A percentile compares a stretch with the other conserved stretches of the same genome.
Conservation (phyloP, 2,329 filamentous ascomycete species). For the Diplodia seriata region DNA sequence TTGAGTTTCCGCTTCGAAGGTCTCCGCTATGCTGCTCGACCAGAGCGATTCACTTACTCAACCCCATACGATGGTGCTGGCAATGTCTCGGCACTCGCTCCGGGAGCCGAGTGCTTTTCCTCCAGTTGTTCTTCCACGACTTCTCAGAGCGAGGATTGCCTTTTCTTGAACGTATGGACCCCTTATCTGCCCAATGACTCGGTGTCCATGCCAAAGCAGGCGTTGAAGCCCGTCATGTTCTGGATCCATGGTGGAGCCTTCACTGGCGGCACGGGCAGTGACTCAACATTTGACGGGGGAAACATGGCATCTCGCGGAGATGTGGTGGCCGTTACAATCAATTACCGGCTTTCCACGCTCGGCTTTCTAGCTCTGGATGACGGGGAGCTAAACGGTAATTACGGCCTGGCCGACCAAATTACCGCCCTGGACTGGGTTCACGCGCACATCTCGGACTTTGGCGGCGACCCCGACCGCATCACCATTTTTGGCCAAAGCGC, state of each 20-base stretch:
- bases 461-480: conserved; percentile 51
- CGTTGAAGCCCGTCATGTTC: conserved; percentile 56
- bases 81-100: conserved; percentile 46
- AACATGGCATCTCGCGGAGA: conserved; percentile 39
- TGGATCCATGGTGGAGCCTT: conserved; percentile 57
- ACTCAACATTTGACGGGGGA: conserved; percentile 43
- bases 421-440: conserved; percentile 59
- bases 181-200: conserved; percentile 42
- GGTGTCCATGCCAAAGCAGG: conserved; percentile 35
- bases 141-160: conserved; percentile 52
- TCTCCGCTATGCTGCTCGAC: conserved; percentile 55
- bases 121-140: conserved; percentile 39
- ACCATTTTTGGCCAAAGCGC: conserved; percentile 44
- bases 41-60: conserved; percentile 56
- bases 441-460: conserved; percentile 48
- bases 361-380: conserved; percentile 49
- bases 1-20: conserved; percentile 60
- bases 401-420: conserved; percentile 58
- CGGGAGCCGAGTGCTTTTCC: conserved; percentile 53
- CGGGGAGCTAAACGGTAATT: conserved; percentile 55
- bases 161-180: conserved; percentile 52
- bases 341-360: conserved; percentile 50
- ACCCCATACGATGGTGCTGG: conserved; percentile 45
- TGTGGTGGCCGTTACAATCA: conserved; percentile 52
- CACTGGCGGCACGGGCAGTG: conserved; percentile 51